A percentile compares a stretch with the other conserved stretches of the same genome.
Evolutionary conservation across 768 basidiomycete genomes (phyloP).

Genomic region (Candolleomyces efflorescens): DNA sequence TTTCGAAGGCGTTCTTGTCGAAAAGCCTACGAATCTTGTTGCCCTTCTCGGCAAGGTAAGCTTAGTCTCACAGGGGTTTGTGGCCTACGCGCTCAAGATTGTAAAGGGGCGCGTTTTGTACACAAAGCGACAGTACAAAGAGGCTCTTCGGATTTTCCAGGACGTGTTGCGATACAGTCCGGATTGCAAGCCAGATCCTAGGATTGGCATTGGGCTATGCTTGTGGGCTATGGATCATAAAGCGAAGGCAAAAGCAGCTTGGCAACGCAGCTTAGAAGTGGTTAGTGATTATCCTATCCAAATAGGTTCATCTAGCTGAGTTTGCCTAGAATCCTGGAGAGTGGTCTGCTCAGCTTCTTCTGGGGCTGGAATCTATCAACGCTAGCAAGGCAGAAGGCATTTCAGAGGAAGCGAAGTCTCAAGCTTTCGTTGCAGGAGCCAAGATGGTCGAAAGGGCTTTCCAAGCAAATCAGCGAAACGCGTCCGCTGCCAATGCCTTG

Average conservation of each 20-base stretch:
- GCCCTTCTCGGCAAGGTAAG: conserved; percentile 83
- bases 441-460: conserved; percentile 75
- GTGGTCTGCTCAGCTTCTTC: conserved; percentile 75
- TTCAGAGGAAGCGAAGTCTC: conserved; percentile 57
- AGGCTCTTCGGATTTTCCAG: conserved; percentile 84
- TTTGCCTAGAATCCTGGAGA: conserved; percentile 62
- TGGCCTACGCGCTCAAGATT: conserved; percentile 5
- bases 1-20: conserved; percentile 74
- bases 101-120: conserved; percentile 80
- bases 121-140: conserved; percentile 67
- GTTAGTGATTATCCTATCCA: conserved; percentile 38
- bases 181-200: conserved; percentile 82
- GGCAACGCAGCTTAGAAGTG: conserved; percentile 85
- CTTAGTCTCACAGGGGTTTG: background rate
- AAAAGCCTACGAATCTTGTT: conserved; percentile 82
- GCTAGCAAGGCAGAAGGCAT: conserved; percentile 69
- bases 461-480: conserved; percentile 71
- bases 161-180: conserved; percentile 77
- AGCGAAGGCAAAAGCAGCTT: conserved; percentile 78
- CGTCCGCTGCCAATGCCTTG: conserved; percentile 79
- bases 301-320: background rate
- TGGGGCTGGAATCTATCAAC: conserved; percentile 86
- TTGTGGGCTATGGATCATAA: conserved; percentile 87
- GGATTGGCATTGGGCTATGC: conserved; percentile 94
- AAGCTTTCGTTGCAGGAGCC: conserved; percentile 60